phyloP scores from a whole-genome alignment of 768 basidiomycete species.

The Pisolithus marmoratus region DNA sequence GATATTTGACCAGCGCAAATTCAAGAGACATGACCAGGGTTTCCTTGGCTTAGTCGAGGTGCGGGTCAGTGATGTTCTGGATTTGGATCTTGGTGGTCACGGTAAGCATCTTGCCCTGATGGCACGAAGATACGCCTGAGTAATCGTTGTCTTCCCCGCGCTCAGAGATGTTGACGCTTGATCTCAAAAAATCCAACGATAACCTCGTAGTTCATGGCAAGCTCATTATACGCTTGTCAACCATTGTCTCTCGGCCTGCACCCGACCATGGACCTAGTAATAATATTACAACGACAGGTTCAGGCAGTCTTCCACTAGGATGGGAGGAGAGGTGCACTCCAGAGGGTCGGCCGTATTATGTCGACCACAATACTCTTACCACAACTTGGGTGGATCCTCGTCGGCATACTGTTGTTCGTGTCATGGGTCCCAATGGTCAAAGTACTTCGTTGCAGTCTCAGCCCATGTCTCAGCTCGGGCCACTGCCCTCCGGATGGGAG shows the following conservation, averaged over 20 bases:
- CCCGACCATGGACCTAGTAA: conserved; percentile 68
- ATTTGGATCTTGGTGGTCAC: conserved; percentile 88
- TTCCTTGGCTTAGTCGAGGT: conserved; percentile 98
- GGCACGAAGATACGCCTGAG: not conserved
- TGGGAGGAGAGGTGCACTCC: conserved; percentile 99
- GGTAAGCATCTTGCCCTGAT: conserved; percentile 49
- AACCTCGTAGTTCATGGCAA: conserved; percentile 97
- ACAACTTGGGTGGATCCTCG: conserved; percentile 99
- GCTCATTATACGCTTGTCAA: conserved; percentile 94
- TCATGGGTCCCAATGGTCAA: conserved; percentile 91
- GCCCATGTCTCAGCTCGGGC: conserved; percentile 93
- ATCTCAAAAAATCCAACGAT: conserved; percentile 97
- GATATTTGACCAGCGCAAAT: conserved; percentile 99
- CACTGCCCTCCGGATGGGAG: conserved; percentile 97
- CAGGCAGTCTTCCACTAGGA: conserved; percentile 89
- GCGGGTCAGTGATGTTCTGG: conserved; percentile 82
- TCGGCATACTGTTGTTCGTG: conserved; percentile 92
- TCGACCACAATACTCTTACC: conserved; percentile 98
- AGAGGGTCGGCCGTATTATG: conserved; percentile 97
- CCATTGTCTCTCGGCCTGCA: conserved; percentile 81
- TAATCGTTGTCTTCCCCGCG: conserved; percentile 1
- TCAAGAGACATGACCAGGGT: conserved; percentile 96
- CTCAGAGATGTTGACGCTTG: conserved; percentile 91
- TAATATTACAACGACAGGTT: conserved; percentile 61
- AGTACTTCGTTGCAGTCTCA: conserved; percentile 87